phyloP scores from a whole-genome alignment of 2,329 filamentous ascomycete genomes.

The Pseudovirgaria hyperparasitica region DNA sequence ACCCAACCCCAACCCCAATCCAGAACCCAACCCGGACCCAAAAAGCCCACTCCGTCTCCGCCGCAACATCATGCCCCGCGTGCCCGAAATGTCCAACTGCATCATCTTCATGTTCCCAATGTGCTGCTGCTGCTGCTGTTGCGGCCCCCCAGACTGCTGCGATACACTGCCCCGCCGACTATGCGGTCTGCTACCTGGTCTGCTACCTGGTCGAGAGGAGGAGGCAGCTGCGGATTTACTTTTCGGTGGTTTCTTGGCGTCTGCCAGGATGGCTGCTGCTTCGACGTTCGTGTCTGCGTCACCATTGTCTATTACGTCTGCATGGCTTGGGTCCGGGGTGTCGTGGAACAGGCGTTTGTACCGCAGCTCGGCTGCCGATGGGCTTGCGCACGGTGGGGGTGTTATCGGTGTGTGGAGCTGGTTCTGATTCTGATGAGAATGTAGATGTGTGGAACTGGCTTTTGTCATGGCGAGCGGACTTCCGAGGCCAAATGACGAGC shows the following conservation, averaged over 20 bases:
- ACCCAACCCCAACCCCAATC: too few relatives aligned
- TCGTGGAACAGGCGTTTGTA: slow-evolving; percentile 31
- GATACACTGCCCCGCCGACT: slow-evolving; percentile 12
- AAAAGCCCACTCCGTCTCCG: too few relatives aligned
- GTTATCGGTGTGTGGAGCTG: slow-evolving; percentile 8
- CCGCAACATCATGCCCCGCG: slow-evolving; percentile 18
- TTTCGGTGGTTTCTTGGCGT: slow-evolving; percentile 5
- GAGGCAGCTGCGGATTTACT: slow-evolving; percentile 4
- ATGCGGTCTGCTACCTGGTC: slow-evolving; percentile 4
- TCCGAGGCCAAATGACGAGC: slow-evolving; percentile 9
- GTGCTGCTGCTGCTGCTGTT: too few relatives aligned
- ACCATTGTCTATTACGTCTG: not conserved
- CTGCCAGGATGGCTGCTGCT: slow-evolving; percentile 1
- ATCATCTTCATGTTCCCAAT: too few relatives aligned
- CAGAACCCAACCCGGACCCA: too few relatives aligned
- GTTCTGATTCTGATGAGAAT: slow-evolving; percentile 10
- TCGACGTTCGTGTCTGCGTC: not conserved
- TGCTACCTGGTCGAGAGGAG: slow-evolving; percentile 3
- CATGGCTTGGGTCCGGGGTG: slow-evolving; percentile 4
- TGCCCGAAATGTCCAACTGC: slow-evolving; percentile 17
- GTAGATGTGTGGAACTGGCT: slow-evolving; percentile 5
- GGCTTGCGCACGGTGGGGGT: slow-evolving; percentile 7
- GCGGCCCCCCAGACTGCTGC: slow-evolving; percentile 5
- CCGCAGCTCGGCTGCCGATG: slow-evolving; percentile 25
- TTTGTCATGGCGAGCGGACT: slow-evolving; percentile 6